phyloP scores from a whole-genome alignment of 495 filamentous ascomycete genomes.

The Delitschia confertaspora region DNA sequence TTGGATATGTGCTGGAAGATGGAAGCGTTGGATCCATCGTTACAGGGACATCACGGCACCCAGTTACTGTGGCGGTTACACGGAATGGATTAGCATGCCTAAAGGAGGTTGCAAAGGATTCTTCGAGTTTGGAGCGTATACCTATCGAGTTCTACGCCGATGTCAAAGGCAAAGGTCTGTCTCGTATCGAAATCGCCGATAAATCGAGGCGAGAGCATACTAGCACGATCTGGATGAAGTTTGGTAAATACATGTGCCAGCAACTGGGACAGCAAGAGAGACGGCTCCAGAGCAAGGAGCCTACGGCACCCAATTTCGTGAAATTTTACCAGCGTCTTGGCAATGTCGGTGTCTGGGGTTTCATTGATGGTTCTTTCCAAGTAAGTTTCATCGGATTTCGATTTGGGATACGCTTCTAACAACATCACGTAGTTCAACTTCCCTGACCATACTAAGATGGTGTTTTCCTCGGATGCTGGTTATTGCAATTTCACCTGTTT shows the following conservation, averaged over 20 bases:
- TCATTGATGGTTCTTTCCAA: constrained; percentile 79
- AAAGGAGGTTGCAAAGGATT: constrained; percentile 45
- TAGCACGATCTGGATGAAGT: constrained; percentile 78
- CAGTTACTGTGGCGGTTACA: constrained; percentile 31
- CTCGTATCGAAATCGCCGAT: constrained; percentile 48
- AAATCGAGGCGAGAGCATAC: constrained; percentile 57
- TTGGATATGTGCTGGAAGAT: constrained; percentile 36
- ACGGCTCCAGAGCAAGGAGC: constrained; percentile 33
- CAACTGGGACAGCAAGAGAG: constrained; percentile 45
- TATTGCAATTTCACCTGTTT: constrained; percentile 83
- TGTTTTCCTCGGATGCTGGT: constrained; percentile 63
- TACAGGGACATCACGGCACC: constrained; percentile 23
- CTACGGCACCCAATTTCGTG: constrained; percentile 45
- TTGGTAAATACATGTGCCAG: constrained; percentile 87
- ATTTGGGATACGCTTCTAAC: constrained; percentile 2
- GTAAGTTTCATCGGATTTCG: constrained; percentile 33
- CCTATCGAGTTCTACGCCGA: constrained; percentile 78
- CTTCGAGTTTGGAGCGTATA: constrained; percentile 53
- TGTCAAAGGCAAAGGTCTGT: constrained; percentile 50
- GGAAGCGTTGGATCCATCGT: constrained; percentile 34
- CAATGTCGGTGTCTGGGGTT: constrained; percentile 82
- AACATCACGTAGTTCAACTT: constrained; percentile 67
- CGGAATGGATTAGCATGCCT: constrained; percentile 45
- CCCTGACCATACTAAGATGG: constrained; percentile 91
- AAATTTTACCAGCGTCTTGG: constrained; percentile 85